A percentile compares a stretch with the other conserved stretches of the same genome.
These are phyloP conservation scores for Globisporangium abappressorium DNA, from an alignment of 352 stramenopile genomes.

Conservation along the genomic window DNA sequence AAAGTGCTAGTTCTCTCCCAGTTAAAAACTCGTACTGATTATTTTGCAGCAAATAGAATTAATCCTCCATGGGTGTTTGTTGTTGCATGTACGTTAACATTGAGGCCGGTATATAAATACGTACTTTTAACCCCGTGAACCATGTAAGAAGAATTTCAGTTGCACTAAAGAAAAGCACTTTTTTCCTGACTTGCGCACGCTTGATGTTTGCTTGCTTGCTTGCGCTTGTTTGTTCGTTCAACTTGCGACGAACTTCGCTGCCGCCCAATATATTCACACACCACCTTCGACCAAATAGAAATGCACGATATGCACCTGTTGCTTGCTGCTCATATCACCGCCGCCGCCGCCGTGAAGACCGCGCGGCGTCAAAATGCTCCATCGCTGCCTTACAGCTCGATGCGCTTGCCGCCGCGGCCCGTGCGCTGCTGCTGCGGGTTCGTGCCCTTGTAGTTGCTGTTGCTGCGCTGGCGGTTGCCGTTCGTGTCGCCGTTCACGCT, in stretches of 20 bases:
- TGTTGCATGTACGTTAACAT: too few relatives aligned
- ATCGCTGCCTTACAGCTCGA: conserved; percentile 46
- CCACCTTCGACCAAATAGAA: conserved; percentile 3
- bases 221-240: not conserved
- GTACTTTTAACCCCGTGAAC: too few relatives aligned
- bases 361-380: not conserved
- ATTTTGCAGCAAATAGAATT: too few relatives aligned
- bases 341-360: not conserved
- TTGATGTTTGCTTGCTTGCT: not conserved
- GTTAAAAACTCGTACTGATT: too few relatives aligned
- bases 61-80: too few relatives aligned
- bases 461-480: conserved; percentile 16
- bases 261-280: conserved; percentile 2
- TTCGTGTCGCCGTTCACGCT: conserved; percentile 19
- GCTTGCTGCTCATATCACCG: not conserved
- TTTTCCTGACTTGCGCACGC: not conserved
- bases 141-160: too few relatives aligned
- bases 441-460: conserved; percentile 37
- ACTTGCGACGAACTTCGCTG: not conserved
- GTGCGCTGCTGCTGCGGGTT: conserved; percentile 54
- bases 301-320: not conserved
- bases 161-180: not conserved
- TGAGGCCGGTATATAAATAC: too few relatives aligned
- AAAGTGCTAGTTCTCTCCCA: too few relatives aligned
- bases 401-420: conserved; percentile 58